Evolutionary conservation across 148 eudicot genomes (phyloP), one percentile per base, ranked within the genome.

Genomic region (Suaeda aralocaspica): DNA sequence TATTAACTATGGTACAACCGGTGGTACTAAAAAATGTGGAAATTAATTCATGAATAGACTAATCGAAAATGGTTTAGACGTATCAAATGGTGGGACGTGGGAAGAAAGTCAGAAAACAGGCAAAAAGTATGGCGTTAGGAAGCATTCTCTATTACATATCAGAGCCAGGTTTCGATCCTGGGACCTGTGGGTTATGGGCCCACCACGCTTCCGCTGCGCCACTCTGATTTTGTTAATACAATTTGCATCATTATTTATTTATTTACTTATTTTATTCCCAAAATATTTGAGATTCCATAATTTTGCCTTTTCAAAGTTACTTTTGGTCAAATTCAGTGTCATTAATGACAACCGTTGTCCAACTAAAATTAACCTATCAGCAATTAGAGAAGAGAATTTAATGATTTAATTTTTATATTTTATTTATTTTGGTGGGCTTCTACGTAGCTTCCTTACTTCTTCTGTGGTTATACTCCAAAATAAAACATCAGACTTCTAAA

Each of bases 181-280:
- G 67, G 51, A 64, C 51, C 67, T 64, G 67, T 64, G 67, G 67
- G 67, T 64, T 64, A 64, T 64, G 67, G 67, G 67, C 67, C 67
- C 67, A 64, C 67, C 67, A 64, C 34, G 67, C 67, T 64, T 64
- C 67, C 70, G 70, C 58, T 66, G 70, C 58, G 70, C 70, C 44
- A 66, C 70, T 66, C 55, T 49, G 58, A 66, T 66, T 4, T 48
- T n/a, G 4, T 66, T 66, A 44, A n/a, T 33, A 33, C 6, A 19
- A 1, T 19, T 7, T 2, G 5, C 21, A 52, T 28, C 0, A 4
- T 52, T 52, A 59, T 18, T 3, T 50, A 50, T n/a, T 19, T 19
- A 50, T 19, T n/a, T n/a, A n/a, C n/a, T n/a, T n/a, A n/a, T n/a
- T n/a, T n/a, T n/a, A n/a, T n/a, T n/a, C n/a, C n/a, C n/a, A n/a